These are phyloP conservation scores for Cyphellophora attinorum DNA, from an alignment of 2,329 filamentous ascomycete species.

Conservation along the genomic window DNA sequence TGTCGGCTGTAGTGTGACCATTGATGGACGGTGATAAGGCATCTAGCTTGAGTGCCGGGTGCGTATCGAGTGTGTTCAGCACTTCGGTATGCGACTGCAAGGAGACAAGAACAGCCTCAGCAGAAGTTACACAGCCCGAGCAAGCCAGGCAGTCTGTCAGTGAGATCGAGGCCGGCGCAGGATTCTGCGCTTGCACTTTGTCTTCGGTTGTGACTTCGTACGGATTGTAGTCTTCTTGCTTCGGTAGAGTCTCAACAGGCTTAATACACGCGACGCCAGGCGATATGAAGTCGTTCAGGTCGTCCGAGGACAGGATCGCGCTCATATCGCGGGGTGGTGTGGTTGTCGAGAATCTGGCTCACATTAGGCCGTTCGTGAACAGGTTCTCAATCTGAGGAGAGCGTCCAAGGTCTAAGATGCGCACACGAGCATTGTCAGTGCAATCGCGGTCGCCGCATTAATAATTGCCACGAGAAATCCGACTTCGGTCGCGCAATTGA, in stretches of 20 bases:
- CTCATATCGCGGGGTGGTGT: constrained; percentile 57
- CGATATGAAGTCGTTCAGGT: constrained; percentile 97
- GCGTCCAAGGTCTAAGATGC: too few relatives aligned
- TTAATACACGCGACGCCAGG: constrained; percentile 98
- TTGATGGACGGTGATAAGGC: constrained; percentile 30
- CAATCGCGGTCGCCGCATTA: too few relatives aligned
- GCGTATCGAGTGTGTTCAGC: constrained; percentile 65
- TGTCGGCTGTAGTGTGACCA: constrained; percentile 36
- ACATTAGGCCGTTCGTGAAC: too few relatives aligned
- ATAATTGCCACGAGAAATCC: too few relatives aligned
- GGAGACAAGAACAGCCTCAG: constrained; percentile 92
- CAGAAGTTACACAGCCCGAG: constrained; percentile 93
- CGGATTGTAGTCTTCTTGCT: constrained; percentile 39
- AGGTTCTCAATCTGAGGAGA: too few relatives aligned
- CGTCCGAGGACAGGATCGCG: constrained; percentile 91
- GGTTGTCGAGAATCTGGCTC: too few relatives aligned
- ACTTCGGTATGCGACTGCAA: constrained; percentile 92
- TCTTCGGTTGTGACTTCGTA: constrained; percentile 95
- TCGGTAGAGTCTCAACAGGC: constrained; percentile 82
- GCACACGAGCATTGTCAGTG: too few relatives aligned
- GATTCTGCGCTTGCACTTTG: constrained; percentile 48
- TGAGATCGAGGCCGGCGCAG: constrained; percentile 78
- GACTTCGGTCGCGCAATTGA: too few relatives aligned
- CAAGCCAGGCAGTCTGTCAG: constrained; percentile 96
- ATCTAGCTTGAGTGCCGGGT: constrained; percentile 30